Base-by-base conservation (phyloP, 352 stramenopile genomes). In the Globisporangium radiosum region DNA sequence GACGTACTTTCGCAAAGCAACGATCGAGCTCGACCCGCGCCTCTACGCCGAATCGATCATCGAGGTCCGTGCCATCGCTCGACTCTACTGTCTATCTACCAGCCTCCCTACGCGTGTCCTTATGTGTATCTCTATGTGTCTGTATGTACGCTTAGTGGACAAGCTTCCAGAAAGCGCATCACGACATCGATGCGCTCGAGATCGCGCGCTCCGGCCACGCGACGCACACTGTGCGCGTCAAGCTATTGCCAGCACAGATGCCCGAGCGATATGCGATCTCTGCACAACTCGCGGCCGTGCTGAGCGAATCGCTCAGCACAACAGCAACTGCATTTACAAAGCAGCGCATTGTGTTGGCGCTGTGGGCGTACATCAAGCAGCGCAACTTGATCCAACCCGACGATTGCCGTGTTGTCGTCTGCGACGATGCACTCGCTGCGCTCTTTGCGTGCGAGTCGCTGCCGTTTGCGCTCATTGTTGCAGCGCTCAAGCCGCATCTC, bases 311-410 rank as follows among this genome's bases (percentile, higher is more conserved):
- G 42, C 38, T 88, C 14, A 66, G 69, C 8, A 50, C 66, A 7
- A 52, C 66, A 7, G 65, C 75, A n/a, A 73, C 72, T 51, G 70
- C 81, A 15, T 80, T 74, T 59, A 85, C 70, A 42, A 92, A 90
- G 66, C 74, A 81, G 40, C 74, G 84, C 64, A 87, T 92, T 45
- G 62, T 92, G 54, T 70, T 92, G 72, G 81, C 75, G 10, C 75
- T 72, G 55, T 92, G 81, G 81, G 72, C 87, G 61, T 92, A 90
- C 68, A 85, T 90, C 64, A 90, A 92, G 60, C 64, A 70, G 49
- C 66, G 64, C 37, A 85, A 90, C 53, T 70, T 90, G 38, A 90
- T 92, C 68, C 90, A 92, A 57, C 73, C 81, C n/a, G 81, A 91
- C 58, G 81, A 91, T 66, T 91, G 78, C 54, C 77, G 81, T 19